These are phyloP conservation scores for Misopates orontium DNA, from an alignment of 257 asterid genomes.

Conservation along the genomic window DNA sequence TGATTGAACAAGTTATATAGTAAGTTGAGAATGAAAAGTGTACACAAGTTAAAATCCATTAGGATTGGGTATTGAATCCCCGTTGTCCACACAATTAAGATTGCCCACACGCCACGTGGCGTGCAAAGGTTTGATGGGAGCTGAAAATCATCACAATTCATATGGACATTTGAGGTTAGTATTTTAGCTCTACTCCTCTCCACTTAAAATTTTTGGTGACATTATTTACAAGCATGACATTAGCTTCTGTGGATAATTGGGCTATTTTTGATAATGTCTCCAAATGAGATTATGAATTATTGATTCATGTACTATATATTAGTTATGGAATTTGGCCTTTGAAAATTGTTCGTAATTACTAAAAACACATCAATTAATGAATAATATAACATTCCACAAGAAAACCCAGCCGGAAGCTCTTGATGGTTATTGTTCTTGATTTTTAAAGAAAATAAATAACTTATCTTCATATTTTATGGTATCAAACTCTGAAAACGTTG, in stretches of 20 bases:
- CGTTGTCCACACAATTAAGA: slow-evolving; percentile 74
- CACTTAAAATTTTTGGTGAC: slow-evolving; percentile 30
- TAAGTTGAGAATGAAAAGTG: slow-evolving; percentile 33
- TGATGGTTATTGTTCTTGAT: not conserved
- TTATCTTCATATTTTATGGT: slow-evolving; percentile 34
- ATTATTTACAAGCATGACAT: not conserved
- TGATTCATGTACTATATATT: no score
- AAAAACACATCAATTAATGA: no score
- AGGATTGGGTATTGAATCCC: slow-evolving; percentile 38
- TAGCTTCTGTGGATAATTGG: not conserved
- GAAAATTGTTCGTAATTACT: no score
- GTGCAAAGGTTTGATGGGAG: slow-evolving; percentile 1
- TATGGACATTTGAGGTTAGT: slow-evolving; percentile 29
- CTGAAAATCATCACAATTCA: slow-evolving; percentile 13
- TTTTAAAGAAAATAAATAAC: not conserved
- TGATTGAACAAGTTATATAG: slow-evolving; percentile 30
- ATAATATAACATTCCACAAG: no score
- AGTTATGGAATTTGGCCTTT: no score
- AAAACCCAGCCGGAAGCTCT: not conserved
- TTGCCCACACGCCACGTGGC: slow-evolving; percentile 63
- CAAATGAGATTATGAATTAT: not conserved
- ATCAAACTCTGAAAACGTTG: slow-evolving; percentile 30
- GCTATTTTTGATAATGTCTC: not conserved
- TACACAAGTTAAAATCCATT: slow-evolving; percentile 28
- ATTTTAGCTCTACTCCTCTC: slow-evolving; percentile 36